These are phyloP conservation scores for Platanthera guangdongensis DNA, from an alignment of 106 monocot genomes.

Conservation along the genomic window DNA sequence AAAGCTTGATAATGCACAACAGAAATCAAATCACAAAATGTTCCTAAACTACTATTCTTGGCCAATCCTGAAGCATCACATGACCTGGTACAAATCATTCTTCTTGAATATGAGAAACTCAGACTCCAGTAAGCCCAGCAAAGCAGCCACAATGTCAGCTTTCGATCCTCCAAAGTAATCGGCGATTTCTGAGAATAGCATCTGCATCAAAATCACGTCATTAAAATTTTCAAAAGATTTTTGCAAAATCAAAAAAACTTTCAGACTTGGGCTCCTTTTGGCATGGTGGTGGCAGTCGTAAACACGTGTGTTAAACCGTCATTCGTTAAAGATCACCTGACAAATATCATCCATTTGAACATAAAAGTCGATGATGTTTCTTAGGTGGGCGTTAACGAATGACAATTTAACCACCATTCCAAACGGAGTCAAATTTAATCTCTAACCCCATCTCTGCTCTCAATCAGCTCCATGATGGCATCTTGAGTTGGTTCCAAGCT, in stretches of 20 bases:
- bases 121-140: constrained; percentile 50
- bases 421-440: too few relatives aligned
- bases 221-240: neutral
- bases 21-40: neutral
- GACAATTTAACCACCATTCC: too few relatives aligned
- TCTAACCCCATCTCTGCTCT: neutral
- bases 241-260: neutral
- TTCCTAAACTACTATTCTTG: neutral
- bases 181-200: constrained; percentile 23
- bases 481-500: constrained; percentile 33
- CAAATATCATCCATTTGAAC: too few relatives aligned
- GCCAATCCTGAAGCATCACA: constrained; percentile 18
- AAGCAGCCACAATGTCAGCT: constrained; percentile 24
- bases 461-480: constrained; percentile 5
- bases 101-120: constrained; percentile 78
- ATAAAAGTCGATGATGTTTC: too few relatives aligned
- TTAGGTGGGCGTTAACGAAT: too few relatives aligned
- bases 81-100: constrained; percentile 48
- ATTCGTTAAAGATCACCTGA: too few relatives aligned
- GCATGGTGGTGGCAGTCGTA: too few relatives aligned
- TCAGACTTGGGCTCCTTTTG: too few relatives aligned
- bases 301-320: too few relatives aligned
- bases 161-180: constrained; percentile 46
- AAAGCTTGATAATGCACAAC: neutral
- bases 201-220: constrained; percentile 26